Evolutionary conservation across 805 yeast species (phyloP).

Genomic region (Starmera pachycereana): DNA sequence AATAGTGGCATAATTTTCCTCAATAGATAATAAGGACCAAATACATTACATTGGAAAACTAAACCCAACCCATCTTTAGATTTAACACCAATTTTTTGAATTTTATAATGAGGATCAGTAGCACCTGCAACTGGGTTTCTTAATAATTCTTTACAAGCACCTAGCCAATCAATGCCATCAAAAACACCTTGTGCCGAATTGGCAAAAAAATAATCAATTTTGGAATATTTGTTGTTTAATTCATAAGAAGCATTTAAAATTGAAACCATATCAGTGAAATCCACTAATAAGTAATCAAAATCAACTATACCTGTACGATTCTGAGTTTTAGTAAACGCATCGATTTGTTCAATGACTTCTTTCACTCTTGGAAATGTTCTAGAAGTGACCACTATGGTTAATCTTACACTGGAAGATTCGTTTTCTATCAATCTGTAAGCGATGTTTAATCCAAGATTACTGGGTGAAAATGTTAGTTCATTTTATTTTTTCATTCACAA

Average conservation of each 20-base stretch:
- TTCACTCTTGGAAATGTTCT: slow-evolving; percentile 80
- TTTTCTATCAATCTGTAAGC: slow-evolving; percentile 69
- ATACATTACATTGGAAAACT: slow-evolving; percentile 92
- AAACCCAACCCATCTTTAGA: slow-evolving; percentile 75
- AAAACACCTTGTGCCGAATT: slow-evolving; percentile 90
- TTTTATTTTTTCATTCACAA: neutral
- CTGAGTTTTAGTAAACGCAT: slow-evolving; percentile 28
- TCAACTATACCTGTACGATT: slow-evolving; percentile 53
- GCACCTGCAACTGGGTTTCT: slow-evolving; percentile 67
- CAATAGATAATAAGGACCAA: slow-evolving; percentile 84
- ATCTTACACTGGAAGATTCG: slow-evolving; percentile 37
- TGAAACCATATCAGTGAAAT: slow-evolving; percentile 84
- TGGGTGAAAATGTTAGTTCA: slow-evolving; percentile 8
- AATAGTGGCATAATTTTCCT: slow-evolving; percentile 52
- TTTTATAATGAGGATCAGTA: slow-evolving; percentile 81
- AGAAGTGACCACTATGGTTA: slow-evolving; percentile 83
- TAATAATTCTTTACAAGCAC: slow-evolving; percentile 60
- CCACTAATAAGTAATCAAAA: slow-evolving; percentile 84
- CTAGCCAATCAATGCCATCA: slow-evolving; percentile 78
- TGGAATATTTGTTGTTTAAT: slow-evolving; percentile 47
- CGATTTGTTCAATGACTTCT: slow-evolving; percentile 55
- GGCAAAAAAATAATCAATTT: slow-evolving; percentile 69
- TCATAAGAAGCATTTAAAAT: slow-evolving; percentile 67
- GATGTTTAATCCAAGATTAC: slow-evolving; percentile 78
- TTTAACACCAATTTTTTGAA: slow-evolving; percentile 69